Conservation (phyloP, 495 filamentous ascomycete species). For the Durotheca rogersii region DNA sequence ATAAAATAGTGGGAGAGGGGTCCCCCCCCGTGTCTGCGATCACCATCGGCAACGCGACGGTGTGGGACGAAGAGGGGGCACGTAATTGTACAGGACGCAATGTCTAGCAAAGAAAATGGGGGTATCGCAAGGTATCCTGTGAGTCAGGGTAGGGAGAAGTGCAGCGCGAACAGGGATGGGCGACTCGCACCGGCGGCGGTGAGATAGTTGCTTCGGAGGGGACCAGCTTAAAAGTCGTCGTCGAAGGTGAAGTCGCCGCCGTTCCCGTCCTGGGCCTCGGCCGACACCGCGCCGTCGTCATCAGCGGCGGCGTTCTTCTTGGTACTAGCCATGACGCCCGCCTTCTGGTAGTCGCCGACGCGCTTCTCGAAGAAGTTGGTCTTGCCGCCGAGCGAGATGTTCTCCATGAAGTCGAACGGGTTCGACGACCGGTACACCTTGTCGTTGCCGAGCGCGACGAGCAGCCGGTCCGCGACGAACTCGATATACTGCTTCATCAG, state of each 20-base stretch:
- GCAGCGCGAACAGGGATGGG: slow-evolving; percentile 31
- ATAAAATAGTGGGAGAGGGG: too few relatives aligned
- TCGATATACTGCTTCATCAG: slow-evolving; percentile 99
- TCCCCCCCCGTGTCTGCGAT: too few relatives aligned
- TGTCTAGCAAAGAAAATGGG: background rate
- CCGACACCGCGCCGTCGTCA: slow-evolving; percentile 45
- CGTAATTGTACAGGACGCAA: background rate
- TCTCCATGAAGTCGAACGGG: slow-evolving; percentile 99
- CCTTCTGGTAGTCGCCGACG: slow-evolving; percentile 99
- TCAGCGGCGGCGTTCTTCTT: slow-evolving; percentile 67
- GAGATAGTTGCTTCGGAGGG: slow-evolving; percentile 1
- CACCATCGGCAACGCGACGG: too few relatives aligned
- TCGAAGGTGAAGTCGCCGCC: slow-evolving; percentile 87
- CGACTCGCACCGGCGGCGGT: slow-evolving; percentile 25
- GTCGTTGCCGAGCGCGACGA: slow-evolving; percentile 86
- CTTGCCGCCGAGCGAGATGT: slow-evolving; percentile 96
- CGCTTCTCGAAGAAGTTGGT: slow-evolving; percentile 99
- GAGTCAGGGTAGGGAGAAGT: background rate
- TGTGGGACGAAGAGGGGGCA: too few relatives aligned
- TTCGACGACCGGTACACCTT: slow-evolving; percentile 92
- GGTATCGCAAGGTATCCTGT: background rate
- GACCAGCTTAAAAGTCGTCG: slow-evolving; percentile 86
- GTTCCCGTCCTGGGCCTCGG: slow-evolving; percentile 61
- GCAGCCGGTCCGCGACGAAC: slow-evolving; percentile 95
- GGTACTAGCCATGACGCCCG: slow-evolving; percentile 93